Evolutionary conservation across 306 rosid species (phyloP), one percentile per base, ranked within the genome.

Genomic region (Rosa rugosa): DNA sequence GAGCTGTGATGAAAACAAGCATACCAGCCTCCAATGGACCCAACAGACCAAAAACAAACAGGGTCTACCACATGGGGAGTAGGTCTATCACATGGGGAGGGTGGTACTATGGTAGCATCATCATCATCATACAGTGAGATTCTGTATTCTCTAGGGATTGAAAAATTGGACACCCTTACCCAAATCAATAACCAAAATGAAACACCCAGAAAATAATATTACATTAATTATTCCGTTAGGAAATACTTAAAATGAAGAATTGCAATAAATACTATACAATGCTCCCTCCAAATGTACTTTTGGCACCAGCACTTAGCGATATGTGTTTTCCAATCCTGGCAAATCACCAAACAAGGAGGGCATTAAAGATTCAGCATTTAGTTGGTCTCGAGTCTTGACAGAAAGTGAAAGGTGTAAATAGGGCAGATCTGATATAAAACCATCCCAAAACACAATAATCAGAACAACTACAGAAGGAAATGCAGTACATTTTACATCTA

Each of bases 11-110:
- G 75, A 77, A 66, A 34, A 56, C 70, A 44, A 62, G 65, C 50
- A 53, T 56, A 54, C 81, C 79, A 77, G 38, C 38, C 73, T 44
- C 38, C 73, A 69, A 44, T 42, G 73, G 73, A 69, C 73, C 54
- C 73, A 44, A 22, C 31, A 67, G 31, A 67, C 71, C 71, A 67
- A 69, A 22, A 44, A 69, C 34, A 69, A 22, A 71, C 62, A 53
- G 56, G 81, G 54, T 73, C 81, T 69, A 69, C 81, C 75, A 79
- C 81, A 69, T 69, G 77, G 66, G 76, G 73, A 54, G 20, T 64
- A 64, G 81, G 60, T 74, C 77, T 79, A 60, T 67, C 77, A 79
- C 82, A 79, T 70, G 77, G 53, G 71, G 40, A 44, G 49, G n/a
- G 44, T 0, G 54, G 67, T 31, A 2, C 36, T 57, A 11, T 31